A percentile compares a stretch with the other conserved stretches of the same genome.
These are phyloP conservation scores for Dentiscutata heterogama DNA, from an alignment of 371 early-diverging fungal genomes.

Conservation along the genomic window DNA sequence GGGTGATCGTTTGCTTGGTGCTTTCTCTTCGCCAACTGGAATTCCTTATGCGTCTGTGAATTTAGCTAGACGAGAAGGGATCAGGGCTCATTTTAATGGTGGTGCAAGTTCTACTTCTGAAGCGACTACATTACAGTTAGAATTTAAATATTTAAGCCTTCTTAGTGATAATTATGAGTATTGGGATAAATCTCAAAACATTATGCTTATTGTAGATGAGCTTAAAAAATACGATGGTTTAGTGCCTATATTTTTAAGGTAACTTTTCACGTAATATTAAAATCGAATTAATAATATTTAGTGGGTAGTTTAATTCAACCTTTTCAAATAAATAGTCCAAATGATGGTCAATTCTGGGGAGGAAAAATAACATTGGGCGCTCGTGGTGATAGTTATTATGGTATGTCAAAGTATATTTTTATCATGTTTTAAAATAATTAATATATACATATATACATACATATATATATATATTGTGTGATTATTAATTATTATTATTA, in stretches of 20 bases:
- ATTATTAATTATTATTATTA: background rate
- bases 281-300: background rate
- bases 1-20: conserved; percentile 79
- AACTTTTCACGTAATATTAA: conserved; percentile 13
- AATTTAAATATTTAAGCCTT: conserved; percentile 87
- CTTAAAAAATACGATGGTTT: conserved; percentile 73
- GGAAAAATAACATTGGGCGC: conserved; percentile 78
- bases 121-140: conserved; percentile 88
- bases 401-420: conserved; percentile 50
- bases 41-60: conserved; percentile 83
- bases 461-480: too few relatives aligned
- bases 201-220: conserved; percentile 68
- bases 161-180: conserved; percentile 79
- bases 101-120: conserved; percentile 79
- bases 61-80: conserved; percentile 56
- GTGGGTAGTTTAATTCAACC: background rate
- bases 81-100: conserved; percentile 52
- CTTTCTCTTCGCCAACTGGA: conserved; percentile 79
- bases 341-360: conserved; percentile 60
- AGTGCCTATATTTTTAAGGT: conserved; percentile 80
- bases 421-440: conserved; percentile 3
- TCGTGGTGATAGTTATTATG: conserved; percentile 92
- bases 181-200: conserved; percentile 75
- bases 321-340: conserved; percentile 49
- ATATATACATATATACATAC: too few relatives aligned